Evolutionary conservation across 345 rosid species (phyloP), one percentile per base, ranked within the genome.

Genomic region (Isatis tinctoria): DNA sequence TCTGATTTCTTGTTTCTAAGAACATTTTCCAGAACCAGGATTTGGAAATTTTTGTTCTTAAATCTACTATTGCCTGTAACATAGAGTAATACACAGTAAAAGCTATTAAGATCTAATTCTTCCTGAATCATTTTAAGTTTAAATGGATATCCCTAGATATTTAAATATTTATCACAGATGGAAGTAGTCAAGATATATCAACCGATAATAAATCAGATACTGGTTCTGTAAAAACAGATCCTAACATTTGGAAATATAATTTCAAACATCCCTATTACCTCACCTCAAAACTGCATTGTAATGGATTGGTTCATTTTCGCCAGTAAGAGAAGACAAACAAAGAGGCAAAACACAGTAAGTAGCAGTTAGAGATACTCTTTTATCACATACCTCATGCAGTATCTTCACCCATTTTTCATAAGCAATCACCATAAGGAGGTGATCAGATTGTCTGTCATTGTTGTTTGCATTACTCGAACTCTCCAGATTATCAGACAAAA

Each of bases 381-480:
- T 62, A 51, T 35, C 69, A 76, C 89, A 64, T 51, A 90, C 97
- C 97, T 93, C 89, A 2, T 62, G 78, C 70, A 87, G 79, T 81
- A 86, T 83, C 79, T 75, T 87, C 79, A 83, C 88, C 97, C 98
- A 93, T 76, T 84, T 90, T 67, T 77, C 78, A 68, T 93, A 93
- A n/a, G 95, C 89, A 76, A 87, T 83, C 90, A 85, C 82, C 98
- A 93, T 84, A 56, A 87, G 32, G 59, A 93, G 78, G 77, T 93
- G 98, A 82, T 90, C 97, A 18, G 98, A 93, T 73, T 87, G 97
- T 77, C 44, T 78, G 27, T 75, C 85, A 64, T 74, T 72, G 33
- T 83, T 83, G 80, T 75, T 81, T 30, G 70, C 32, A 76, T 81
- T 86, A 65, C 82, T 78, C 22, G 85, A 63, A 35, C 69, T 83